Conservation (phyloP, 2,329 filamentous ascomycete genomes). For the Colletotrichum eleusines region DNA sequence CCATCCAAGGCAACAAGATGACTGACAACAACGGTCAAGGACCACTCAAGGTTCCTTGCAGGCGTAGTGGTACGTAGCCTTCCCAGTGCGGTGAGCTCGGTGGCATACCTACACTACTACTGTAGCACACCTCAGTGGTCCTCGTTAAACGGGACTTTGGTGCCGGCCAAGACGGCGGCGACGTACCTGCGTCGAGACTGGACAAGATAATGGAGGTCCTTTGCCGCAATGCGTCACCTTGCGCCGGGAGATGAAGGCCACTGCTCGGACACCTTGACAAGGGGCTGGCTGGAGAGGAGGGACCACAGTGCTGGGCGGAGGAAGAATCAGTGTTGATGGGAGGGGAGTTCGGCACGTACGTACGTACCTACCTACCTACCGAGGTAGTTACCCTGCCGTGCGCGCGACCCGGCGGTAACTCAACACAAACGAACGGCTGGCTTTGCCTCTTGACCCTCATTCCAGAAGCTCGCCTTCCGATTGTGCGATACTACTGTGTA, state of each 20-base stretch:
- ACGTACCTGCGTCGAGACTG: conserved; percentile 5
- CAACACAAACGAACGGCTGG: neutral
- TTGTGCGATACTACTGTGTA: neutral
- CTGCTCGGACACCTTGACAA: neutral
- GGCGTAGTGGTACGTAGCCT: conserved; percentile 15
- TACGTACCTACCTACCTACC: neutral
- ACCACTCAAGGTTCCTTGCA: neutral
- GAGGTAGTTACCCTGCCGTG: neutral
- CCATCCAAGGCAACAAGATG: neutral
- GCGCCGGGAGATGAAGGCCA: conserved; percentile 9
- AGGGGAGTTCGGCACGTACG: neutral
- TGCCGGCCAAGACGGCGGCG: neutral
- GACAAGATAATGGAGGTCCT: neutral
- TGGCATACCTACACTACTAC: too few species aligned
- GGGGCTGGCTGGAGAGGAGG: conserved; percentile 1
- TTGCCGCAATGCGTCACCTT: neutral
- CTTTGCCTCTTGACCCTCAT: neutral
- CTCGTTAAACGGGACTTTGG: neutral
- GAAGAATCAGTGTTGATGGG: neutral
- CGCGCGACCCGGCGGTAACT: neutral
- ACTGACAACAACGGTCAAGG: neutral
- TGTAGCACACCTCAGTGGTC: neutral
- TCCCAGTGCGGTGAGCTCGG: conserved; percentile 2
- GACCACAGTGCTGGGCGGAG: conserved; percentile 2
- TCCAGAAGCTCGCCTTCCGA: neutral